A percentile compares a stretch with the other conserved stretches of the same genome.
Evolutionary conservation across 2,329 filamentous ascomycete genomes (phyloP).

Genomic region (Ramularia endophylla): DNA sequence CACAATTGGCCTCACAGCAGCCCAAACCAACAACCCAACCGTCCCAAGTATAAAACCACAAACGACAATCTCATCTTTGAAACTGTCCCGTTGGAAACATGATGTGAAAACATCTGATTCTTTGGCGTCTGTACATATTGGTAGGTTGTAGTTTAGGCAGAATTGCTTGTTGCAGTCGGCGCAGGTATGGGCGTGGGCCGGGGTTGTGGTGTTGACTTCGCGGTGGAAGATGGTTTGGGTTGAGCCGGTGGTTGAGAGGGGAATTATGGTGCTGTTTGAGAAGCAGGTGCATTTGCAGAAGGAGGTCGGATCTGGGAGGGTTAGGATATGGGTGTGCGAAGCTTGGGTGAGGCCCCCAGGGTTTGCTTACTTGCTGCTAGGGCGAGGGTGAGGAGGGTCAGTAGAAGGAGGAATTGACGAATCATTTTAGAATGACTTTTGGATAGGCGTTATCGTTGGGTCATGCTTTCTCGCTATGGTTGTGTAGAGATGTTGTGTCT

Average conservation of each 20-base stretch:
- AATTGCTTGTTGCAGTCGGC: slow-evolving; percentile 64
- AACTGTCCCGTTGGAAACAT: slow-evolving; percentile 64
- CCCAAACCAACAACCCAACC: slow-evolving; percentile 54
- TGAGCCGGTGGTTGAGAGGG: slow-evolving; percentile 44
- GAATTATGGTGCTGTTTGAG: slow-evolving; percentile 62
- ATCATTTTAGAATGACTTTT: slow-evolving; percentile 10
- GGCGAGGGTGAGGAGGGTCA: slow-evolving; percentile 32
- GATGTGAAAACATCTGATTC: slow-evolving; percentile 61
- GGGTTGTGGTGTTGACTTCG: slow-evolving; percentile 10
- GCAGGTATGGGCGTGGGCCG: slow-evolving; percentile 41
- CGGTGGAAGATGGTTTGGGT: slow-evolving; percentile 16
- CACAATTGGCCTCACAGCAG: slow-evolving; percentile 54
- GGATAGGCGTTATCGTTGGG: slow-evolving; percentile 6
- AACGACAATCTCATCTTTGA: slow-evolving; percentile 61
- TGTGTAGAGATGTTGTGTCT: no score
- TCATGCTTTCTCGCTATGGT: no score
- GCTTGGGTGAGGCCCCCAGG: neutral
- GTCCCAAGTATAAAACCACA: slow-evolving; percentile 62
- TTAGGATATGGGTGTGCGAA: slow-evolving; percentile 1
- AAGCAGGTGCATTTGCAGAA: slow-evolving; percentile 70
- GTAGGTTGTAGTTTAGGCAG: slow-evolving; percentile 57
- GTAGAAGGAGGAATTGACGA: slow-evolving; percentile 23
- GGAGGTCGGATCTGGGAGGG: slow-evolving; percentile 46
- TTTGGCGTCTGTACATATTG: slow-evolving; percentile 56
- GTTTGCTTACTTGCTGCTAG: slow-evolving; percentile 39